These are phyloP conservation scores for Plantago ovata DNA, from an alignment of 257 asterid genomes.

Conservation along the genomic window DNA sequence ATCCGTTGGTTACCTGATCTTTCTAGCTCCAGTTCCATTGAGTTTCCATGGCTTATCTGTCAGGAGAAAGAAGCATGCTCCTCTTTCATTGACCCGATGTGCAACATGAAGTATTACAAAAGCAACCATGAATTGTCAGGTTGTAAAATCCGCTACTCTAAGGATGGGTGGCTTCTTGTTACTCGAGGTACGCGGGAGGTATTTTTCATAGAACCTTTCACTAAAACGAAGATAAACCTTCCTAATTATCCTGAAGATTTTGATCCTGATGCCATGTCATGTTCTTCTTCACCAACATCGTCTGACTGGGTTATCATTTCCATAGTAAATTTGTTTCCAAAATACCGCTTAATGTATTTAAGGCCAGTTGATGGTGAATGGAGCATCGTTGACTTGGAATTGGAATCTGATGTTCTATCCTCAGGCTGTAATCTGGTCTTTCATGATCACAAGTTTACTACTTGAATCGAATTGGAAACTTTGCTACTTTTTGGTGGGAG, in stretches of 20 bases:
- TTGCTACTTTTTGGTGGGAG: background rate
- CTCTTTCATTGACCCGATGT: background rate
- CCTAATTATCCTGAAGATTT: background rate
- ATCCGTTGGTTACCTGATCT: too few species aligned
- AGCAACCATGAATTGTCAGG: background rate
- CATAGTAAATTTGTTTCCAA: background rate
- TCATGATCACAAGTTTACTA: background rate
- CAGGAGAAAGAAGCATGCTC: too few species aligned
- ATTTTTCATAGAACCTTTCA: background rate
- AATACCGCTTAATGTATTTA: background rate
- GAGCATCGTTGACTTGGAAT: background rate
- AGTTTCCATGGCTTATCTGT: too few species aligned
- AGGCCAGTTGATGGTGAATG: background rate
- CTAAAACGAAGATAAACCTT: background rate
- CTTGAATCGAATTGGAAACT: background rate
- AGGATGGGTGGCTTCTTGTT: background rate
- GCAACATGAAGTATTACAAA: background rate
- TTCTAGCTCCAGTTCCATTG: too few species aligned
- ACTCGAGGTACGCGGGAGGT: background rate
- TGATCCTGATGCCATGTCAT: background rate
- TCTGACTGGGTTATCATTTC: background rate
- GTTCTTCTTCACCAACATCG: conserved; percentile 5
- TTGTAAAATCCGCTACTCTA: background rate
- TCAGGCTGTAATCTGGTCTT: background rate
- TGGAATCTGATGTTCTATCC: background rate